Percentiles rank a stretch among this genome's conserved stretches.
Evolutionary conservation across 768 basidiomycete genomes (phyloP).

Genomic region (Gymnopilus junonius): DNA sequence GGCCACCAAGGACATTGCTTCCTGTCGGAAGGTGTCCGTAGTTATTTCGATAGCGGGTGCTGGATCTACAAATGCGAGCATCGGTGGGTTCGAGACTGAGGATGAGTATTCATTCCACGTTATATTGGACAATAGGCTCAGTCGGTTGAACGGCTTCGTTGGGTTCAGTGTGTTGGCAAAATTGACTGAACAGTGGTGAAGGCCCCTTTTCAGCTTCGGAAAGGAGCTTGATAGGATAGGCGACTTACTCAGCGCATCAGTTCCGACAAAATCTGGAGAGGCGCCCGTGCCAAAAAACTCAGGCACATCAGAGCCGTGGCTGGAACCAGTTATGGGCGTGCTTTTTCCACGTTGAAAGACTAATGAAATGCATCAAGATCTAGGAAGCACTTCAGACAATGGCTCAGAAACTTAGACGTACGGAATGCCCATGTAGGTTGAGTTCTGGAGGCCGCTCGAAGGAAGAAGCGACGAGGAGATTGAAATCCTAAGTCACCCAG

Average conservation of each 20-base stretch:
- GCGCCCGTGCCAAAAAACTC: slow-evolving; percentile 9
- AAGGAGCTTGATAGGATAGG: neutral
- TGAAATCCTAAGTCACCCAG: slow-evolving; percentile 41
- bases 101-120: slow-evolving; percentile 9
- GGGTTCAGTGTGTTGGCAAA: slow-evolving; percentile 12
- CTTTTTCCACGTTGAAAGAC: neutral
- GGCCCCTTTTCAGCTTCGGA: neutral
- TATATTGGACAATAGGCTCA: slow-evolving; percentile 5
- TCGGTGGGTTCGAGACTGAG: slow-evolving; percentile 3
- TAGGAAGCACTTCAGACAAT: too few species aligned
- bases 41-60: slow-evolving; percentile 16
- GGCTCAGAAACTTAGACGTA: too few species aligned
- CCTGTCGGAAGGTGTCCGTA: slow-evolving; percentile 12
- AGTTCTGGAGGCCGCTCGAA: slow-evolving; percentile 30
- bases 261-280: slow-evolving; percentile 11
- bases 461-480: slow-evolving; percentile 37
- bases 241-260: slow-evolving; percentile 16
- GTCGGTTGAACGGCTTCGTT: neutral
- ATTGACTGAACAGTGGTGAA: slow-evolving; percentile 16
- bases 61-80: slow-evolving; percentile 18
- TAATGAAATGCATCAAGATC: neutral
- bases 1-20: slow-evolving; percentile 1
- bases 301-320: slow-evolving; percentile 6
- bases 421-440: slow-evolving; percentile 39
- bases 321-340: slow-evolving; percentile 1